Percentiles rank a stretch among this genome's conserved stretches.
These are phyloP conservation scores for Dictyostelium citrinum DNA, from an alignment of 78 protist species.

Conservation along the genomic window DNA sequence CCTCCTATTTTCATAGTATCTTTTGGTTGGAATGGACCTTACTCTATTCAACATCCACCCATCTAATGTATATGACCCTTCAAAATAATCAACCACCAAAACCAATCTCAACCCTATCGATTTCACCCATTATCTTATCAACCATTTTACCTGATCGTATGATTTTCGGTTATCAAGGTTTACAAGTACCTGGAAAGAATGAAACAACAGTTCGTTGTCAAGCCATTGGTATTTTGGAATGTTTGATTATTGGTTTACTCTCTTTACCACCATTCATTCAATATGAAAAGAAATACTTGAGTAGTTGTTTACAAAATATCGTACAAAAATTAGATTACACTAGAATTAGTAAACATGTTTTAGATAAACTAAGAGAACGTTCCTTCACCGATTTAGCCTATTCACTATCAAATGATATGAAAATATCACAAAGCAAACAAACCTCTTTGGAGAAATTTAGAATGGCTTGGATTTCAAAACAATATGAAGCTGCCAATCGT, in stretches of 20 bases:
- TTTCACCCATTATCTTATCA: constrained; percentile 35
- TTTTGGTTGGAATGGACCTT: constrained; percentile 75
- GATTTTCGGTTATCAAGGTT: constrained; percentile 48
- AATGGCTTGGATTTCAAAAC: constrained; percentile 60
- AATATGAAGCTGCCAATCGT: constrained; percentile 29
- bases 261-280: constrained; percentile 42
- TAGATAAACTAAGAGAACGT: constrained; percentile 38
- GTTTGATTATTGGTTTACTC: constrained; percentile 17
- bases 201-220: constrained; percentile 27
- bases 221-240: constrained; percentile 42
- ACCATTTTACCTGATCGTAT: constrained; percentile 52
- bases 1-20: constrained; percentile 23
- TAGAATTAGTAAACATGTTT: background rate
- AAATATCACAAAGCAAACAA: constrained; percentile 36
- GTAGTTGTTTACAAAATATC: constrained; percentile 44
- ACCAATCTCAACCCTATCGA: constrained; percentile 6
- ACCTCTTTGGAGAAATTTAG: constrained; percentile 27
- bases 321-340: constrained; percentile 33
- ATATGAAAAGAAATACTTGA: constrained; percentile 25
- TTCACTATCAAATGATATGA: constrained; percentile 45
- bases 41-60: constrained; percentile 45
- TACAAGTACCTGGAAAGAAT: constrained; percentile 9
- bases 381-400: constrained; percentile 48
- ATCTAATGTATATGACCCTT: constrained; percentile 50
- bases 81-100: constrained; percentile 44